These are phyloP conservation scores for Ophiocytium majus DNA, from an alignment of 352 stramenopile species.

Conservation along the genomic window DNA sequence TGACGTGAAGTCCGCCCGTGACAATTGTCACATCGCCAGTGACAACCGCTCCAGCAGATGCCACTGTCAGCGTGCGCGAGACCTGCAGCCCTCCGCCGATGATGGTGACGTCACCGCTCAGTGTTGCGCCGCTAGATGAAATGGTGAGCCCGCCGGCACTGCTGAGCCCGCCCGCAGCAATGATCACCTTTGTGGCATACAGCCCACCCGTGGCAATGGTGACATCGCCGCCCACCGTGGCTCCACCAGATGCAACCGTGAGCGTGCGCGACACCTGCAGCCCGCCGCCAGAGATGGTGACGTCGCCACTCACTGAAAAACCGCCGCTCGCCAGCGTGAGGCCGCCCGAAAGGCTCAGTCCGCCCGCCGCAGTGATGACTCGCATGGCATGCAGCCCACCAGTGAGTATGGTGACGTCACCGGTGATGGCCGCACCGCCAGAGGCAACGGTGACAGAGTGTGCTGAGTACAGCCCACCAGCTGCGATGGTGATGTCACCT, in stretches of 20 bases:
- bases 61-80: too few relatives aligned
- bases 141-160: not conserved
- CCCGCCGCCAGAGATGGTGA: not conserved
- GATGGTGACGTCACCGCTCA: too few relatives aligned
- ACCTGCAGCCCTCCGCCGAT: too few relatives aligned
- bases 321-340: not conserved
- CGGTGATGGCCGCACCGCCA: not conserved
- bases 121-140: too few relatives aligned
- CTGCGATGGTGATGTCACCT: not conserved
- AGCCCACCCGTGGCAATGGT: not conserved
- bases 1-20: not conserved
- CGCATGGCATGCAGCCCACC: not conserved
- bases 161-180: not conserved
- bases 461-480: too few relatives aligned
- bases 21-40: slow-evolving; percentile 12
- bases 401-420: not conserved
- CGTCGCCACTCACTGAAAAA: not conserved
- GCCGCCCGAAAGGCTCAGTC: not conserved
- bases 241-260: not conserved
- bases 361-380: not conserved
- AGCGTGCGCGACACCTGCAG: not conserved
- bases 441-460: not conserved
- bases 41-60: too few relatives aligned
- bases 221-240: not conserved
- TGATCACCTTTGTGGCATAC: not conserved